These are phyloP conservation scores for Syncephalastrum monosporum DNA, from an alignment of 371 early-diverging fungal species.

Conservation along the genomic window DNA sequence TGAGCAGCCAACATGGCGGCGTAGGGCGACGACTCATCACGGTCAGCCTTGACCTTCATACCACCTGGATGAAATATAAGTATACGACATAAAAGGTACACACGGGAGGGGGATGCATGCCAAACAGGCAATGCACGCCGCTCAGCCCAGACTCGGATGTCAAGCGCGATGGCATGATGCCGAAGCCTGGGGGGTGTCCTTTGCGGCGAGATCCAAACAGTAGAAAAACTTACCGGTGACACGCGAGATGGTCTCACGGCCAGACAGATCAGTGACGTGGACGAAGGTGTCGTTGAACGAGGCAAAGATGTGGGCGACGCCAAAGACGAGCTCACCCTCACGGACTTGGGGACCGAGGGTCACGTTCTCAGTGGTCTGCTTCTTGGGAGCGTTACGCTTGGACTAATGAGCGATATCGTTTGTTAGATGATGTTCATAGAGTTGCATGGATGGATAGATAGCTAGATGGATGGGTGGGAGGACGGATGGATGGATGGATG, in stretches of 20 bases:
- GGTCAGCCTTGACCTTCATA: constrained; percentile 99
- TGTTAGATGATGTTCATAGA: too few relatives aligned
- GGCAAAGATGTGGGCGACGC: constrained; percentile 99
- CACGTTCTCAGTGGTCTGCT: constrained; percentile 83
- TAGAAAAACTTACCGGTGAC: constrained; percentile 83
- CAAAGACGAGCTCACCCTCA: constrained; percentile 98
- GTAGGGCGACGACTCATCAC: constrained; percentile 99
- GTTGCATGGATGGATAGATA: not conserved
- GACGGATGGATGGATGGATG: constrained; percentile 12
- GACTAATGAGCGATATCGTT: constrained; percentile 10
- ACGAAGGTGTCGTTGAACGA: constrained; percentile 99
- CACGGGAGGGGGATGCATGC: constrained; percentile 29
- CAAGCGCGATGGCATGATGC: not conserved
- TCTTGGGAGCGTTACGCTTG: constrained; percentile 61
- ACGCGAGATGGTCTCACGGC: constrained; percentile 99
- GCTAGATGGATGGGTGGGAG: constrained; percentile 8
- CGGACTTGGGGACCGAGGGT: constrained; percentile 97
- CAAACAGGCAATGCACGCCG: constrained; percentile 24
- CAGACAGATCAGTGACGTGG: constrained; percentile 99
- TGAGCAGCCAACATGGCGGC: constrained; percentile 99
- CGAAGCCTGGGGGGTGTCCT: constrained; percentile 14
- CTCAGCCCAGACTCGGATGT: constrained; percentile 9
- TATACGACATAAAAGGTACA: constrained; percentile 23
- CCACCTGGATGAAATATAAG: constrained; percentile 72
- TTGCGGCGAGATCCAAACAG: constrained; percentile 10